These are phyloP conservation scores for Kickxella alabastrina DNA, from an alignment of 192 early-diverging fungal species.

Conservation along the genomic window DNA sequence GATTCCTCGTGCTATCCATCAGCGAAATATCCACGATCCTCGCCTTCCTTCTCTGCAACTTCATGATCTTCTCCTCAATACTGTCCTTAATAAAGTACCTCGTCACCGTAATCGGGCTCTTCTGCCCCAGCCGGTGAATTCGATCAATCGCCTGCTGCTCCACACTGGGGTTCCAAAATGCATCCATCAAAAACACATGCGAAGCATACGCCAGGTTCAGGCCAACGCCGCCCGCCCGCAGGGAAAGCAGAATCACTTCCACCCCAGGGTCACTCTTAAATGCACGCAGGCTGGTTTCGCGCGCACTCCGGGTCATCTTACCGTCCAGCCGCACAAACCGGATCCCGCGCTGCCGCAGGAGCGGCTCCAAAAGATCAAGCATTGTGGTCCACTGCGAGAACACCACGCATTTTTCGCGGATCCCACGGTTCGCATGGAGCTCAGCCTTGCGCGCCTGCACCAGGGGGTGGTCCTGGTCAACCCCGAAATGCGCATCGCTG, in stretches of 20 bases:
- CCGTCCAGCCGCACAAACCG: constrained; percentile 77
- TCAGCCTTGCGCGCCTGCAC: constrained; percentile 22
- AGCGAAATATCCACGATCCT: constrained; percentile 51
- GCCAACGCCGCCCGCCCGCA: constrained; percentile 67
- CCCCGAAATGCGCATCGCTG: constrained; percentile 25
- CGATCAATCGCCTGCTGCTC: constrained; percentile 80
- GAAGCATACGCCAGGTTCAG: constrained; percentile 74
- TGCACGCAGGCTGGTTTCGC: constrained; percentile 58
- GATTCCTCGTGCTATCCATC: constrained; percentile 48
- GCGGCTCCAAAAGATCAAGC: constrained; percentile 67
- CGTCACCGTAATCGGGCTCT: constrained; percentile 58
- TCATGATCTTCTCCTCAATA: constrained; percentile 85
- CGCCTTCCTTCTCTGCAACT: constrained; percentile 75
- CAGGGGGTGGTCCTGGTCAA: constrained; percentile 31
- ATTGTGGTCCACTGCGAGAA: constrained; percentile 94
- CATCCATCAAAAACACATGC: constrained; percentile 69
- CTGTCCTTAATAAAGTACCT: constrained; percentile 65
- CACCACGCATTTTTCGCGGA: constrained; percentile 73
- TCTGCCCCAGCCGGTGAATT: constrained; percentile 76
- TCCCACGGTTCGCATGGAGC: constrained; percentile 11
- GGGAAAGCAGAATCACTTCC: constrained; percentile 62
- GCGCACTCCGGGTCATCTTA: constrained; percentile 57
- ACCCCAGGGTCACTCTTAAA: constrained; percentile 62
- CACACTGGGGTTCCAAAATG: constrained; percentile 76
- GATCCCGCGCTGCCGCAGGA: constrained; percentile 55